Base-by-base conservation (phyloP, 352 stramenopile species). In the Phytopythium chamaehyphon region DNA sequence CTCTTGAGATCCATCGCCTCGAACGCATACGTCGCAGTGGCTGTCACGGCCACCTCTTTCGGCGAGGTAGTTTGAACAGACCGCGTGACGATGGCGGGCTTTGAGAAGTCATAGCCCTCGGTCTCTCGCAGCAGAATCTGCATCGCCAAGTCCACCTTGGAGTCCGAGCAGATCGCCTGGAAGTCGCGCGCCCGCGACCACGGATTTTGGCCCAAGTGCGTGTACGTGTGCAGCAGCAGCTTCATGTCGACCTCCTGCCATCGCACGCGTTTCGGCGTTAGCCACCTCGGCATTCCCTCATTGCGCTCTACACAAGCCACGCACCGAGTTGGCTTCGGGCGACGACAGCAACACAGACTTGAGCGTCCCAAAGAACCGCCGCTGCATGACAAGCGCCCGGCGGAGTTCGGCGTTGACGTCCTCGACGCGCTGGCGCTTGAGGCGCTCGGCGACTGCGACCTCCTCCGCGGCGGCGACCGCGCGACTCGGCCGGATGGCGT, bases 151-250 rank as follows among this genome's bases (percentile, higher is more conserved):
- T 73, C 65, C 42, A 73, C 45, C 46, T 70, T 70, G 1, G 28
- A 37, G 26, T 67, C 51, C 16, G 61, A 64, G 42, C 61, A 73
- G 12, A 73, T 49, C 7, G 42, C 16, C 6, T 16, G 21, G 42
- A 23, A 48, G 40, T 71, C 63, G 23, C 59, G 55, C 19, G 8
- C 43, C 51, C 63, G 63, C 28, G 63, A 71, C 44, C 59, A 52
- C 46, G 47, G 49, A 16, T 64, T 59, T 24, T 57, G 55, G n/a
- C 60, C 45, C 36, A 73, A 31, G n/a, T 69, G 61, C n/a, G 73
- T 85, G 61, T 73, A 84, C 7, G 71, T 85, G 47, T 87, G 73
- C 16, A 87, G 43, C 21, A 84, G 40, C 24, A 69, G 66, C 23
- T 59, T 54, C 68, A 84, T 72, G 59, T 84, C 80, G 9, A 85